Evolutionary conservation across 208 protist species (phyloP).

Genomic region (Novymonas esmeraldas): DNA sequence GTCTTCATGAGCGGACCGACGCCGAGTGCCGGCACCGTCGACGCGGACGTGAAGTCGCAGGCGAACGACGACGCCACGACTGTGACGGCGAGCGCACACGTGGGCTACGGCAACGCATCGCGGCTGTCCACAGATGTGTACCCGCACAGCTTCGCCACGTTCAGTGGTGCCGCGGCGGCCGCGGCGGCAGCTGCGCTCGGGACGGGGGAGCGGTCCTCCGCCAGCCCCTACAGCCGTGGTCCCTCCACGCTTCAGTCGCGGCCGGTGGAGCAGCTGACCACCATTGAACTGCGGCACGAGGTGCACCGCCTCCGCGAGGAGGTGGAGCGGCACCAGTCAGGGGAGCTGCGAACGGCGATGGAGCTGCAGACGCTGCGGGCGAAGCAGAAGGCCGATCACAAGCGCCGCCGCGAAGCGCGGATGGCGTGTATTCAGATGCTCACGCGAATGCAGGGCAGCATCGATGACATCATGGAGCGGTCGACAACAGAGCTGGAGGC

Average conservation of each 20-base stretch:
- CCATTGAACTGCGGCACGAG: constrained; percentile 40
- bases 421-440: constrained; percentile 42
- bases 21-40: background rate
- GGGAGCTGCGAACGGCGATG: constrained; percentile 41
- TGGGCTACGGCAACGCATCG: background rate
- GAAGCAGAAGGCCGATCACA: constrained; percentile 48
- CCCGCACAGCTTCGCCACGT: background rate
- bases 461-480: constrained; percentile 33
- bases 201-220: background rate
- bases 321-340: constrained; percentile 40
- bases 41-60: constrained; percentile 8
- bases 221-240: constrained; percentile 9
- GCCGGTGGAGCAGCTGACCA: constrained; percentile 33
- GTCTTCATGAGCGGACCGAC: background rate
- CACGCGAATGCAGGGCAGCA: constrained; percentile 38
- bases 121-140: constrained; percentile 5
- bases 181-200: background rate
- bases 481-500: constrained; percentile 22
- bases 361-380: constrained; percentile 40
- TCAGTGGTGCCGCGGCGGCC: background rate
- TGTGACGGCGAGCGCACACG: background rate
- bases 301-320: constrained; percentile 33
- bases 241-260: constrained; percentile 13
- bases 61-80: constrained; percentile 8
- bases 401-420: constrained; percentile 38